These are phyloP conservation scores for Dryas integrifolia DNA, from an alignment of 331 rosid species.

Conservation along the genomic window DNA sequence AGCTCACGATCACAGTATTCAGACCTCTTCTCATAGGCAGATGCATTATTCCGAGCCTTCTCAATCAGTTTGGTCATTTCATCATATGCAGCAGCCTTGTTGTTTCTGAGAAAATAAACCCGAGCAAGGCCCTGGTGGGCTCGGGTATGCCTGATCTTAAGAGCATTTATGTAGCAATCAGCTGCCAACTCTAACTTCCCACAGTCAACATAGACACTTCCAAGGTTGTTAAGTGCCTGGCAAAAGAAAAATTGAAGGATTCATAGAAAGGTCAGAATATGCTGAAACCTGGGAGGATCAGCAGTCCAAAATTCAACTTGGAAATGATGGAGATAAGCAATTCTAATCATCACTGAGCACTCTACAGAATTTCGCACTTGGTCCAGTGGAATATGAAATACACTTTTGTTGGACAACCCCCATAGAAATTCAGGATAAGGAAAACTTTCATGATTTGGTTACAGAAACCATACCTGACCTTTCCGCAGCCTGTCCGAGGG, in stretches of 20 bases:
- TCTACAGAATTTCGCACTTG: neutral
- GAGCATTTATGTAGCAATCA: constrained; percentile 88
- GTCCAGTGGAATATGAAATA: neutral
- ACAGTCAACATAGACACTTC: constrained; percentile 82
- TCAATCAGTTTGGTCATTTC: constrained; percentile 86
- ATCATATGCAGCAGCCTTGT: constrained; percentile 64
- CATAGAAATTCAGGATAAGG: neutral
- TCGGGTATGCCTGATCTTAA: constrained; percentile 76
- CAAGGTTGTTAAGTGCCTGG: constrained; percentile 94
- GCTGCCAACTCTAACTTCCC: constrained; percentile 69
- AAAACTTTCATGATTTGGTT: neutral
- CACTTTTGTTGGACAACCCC: neutral
- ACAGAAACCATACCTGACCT: constrained; percentile 74
- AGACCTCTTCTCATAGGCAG: constrained; percentile 91
- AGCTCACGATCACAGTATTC: constrained; percentile 84
- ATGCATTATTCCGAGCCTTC: constrained; percentile 78
- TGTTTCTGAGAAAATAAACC: constrained; percentile 66
- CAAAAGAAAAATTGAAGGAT: constrained; percentile 24
- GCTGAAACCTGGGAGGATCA: neutral
- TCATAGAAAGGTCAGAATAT: constrained; percentile 12
- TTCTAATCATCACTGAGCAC: neutral
- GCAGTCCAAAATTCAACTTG: neutral
- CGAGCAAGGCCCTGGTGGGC: constrained; percentile 98
- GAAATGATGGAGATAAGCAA: neutral
- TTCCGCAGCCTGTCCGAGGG: constrained; percentile 94